These are phyloP conservation scores for Oxytropis ochrocephala DNA, from an alignment of 306 rosid genomes.

Conservation along the genomic window DNA sequence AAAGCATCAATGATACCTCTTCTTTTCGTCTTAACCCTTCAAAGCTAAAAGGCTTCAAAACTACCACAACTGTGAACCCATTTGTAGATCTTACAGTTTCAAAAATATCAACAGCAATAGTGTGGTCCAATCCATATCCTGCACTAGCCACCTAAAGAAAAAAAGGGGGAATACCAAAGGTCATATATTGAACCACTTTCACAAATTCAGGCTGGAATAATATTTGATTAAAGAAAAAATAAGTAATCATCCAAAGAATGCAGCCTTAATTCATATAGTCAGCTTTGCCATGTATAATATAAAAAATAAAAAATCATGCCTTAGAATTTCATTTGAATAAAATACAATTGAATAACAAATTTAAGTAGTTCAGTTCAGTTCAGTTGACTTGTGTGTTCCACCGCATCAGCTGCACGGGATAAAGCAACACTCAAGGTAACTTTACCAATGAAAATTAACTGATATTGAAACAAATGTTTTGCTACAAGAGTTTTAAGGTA, in stretches of 20 bases:
- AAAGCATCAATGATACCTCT: constrained; percentile 51
- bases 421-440: background rate
- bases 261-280: background rate
- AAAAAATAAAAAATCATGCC: background rate
- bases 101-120: constrained; percentile 53
- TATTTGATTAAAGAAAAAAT: background rate
- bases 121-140: constrained; percentile 74
- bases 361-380: constrained; percentile 2
- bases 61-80: constrained; percentile 61
- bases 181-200: background rate
- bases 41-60: constrained; percentile 88
- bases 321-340: background rate
- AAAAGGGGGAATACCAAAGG: background rate
- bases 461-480: constrained; percentile 11
- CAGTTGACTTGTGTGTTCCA: constrained; percentile 1
- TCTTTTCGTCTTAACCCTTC: constrained; percentile 83
- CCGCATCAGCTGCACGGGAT: constrained; percentile 15
- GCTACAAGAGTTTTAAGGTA: constrained; percentile 38
- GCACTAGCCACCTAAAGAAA: constrained; percentile 84
- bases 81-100: constrained; percentile 54
- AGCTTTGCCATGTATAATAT: background rate
- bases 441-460: background rate
- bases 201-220: constrained; percentile 7
- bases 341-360: constrained; percentile 1
- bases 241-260: background rate